Evolutionary conservation across 2,329 filamentous ascomycete species (phyloP), one percentile per base, ranked within the genome.

Genomic region (Cladosporium phlei): DNA sequence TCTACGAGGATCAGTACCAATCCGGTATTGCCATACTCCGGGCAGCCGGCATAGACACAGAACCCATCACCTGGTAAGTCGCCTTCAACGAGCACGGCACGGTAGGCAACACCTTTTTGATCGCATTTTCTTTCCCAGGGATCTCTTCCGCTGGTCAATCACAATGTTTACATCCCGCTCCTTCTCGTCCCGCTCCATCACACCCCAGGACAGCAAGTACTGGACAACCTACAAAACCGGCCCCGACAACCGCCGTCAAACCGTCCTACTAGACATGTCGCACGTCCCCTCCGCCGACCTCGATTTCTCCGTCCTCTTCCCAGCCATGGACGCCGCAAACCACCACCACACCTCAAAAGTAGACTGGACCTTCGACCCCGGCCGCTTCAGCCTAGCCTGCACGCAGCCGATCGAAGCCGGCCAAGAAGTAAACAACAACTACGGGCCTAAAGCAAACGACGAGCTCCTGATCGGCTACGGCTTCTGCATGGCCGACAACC

Each of bases 401-500:
- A 59, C 64, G 3, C 61, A 69, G 4, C 47, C 48, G 0, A 52
- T 70, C 2, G 29, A 54, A 3, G 50, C 59, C 4, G 71, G 69
- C 3, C 60, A 64, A 3, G 68, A 77, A 50, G 58, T 77, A 2
- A 73, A 66, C 60, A 78, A 78, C 56, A 77, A 77, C 53, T 78
- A 77, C 46, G 74, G 69, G 0, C 69, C 73, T 2, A 77, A 77
- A 52, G 63, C 68, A 5, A 78, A 77, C 40, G 73, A 74, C 51
- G 73, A 77, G 54, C 59, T 77, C 2, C 60, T 77, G 2, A 67
- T 75, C 35, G 74, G 74, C 3, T 78, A 78, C 47, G 75, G 75
- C 3, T 77, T 77, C 58, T 72, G 69, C 48, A 63, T 75, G 11
- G 56, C 59, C 5, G 52, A 69, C 32, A 77, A 76, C 29, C 70